Percentiles rank a stretch among this genome's conserved stretches.
These are phyloP conservation scores for Trichoderma afroharzianum DNA, from an alignment of 2,329 filamentous ascomycete genomes.

Conservation along the genomic window DNA sequence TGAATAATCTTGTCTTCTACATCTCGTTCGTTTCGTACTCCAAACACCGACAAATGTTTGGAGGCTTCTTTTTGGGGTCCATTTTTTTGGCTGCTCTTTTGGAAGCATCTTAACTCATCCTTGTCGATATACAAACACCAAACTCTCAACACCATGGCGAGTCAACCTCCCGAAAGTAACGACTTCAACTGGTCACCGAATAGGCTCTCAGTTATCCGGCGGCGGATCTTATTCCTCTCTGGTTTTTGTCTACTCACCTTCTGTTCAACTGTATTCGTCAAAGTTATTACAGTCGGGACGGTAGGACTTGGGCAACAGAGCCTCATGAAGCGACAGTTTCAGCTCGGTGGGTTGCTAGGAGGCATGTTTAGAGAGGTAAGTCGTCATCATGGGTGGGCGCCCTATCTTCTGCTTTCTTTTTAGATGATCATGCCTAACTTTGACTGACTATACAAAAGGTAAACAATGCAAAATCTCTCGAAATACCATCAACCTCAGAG, in stretches of 20 bases:
- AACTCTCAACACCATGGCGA: neutral
- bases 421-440: neutral
- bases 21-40: neutral
- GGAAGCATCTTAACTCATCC: constrained; percentile 25
- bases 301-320: neutral
- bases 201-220: neutral
- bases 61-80: constrained; percentile 23
- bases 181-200: neutral
- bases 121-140: constrained; percentile 19
- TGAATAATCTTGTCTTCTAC: neutral
- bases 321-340: constrained; percentile 24
- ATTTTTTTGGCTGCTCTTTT: constrained; percentile 28
- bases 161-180: neutral
- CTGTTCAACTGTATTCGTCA: constrained; percentile 15
- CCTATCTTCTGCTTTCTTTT: neutral
- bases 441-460: neutral
- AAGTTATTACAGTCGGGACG: constrained; percentile 10
- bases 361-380: constrained; percentile 20
- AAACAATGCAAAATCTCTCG: neutral
- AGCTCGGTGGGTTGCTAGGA: constrained; percentile 23
- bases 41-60: constrained; percentile 10
- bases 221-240: neutral
- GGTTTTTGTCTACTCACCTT: constrained; percentile 14
- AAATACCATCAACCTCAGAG: neutral
- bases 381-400: neutral